A percentile compares a stretch with the other conserved stretches of the same genome.
phyloP scores from a whole-genome alignment of 805 yeast genomes.

The Metschnikowia koreensis region DNA sequence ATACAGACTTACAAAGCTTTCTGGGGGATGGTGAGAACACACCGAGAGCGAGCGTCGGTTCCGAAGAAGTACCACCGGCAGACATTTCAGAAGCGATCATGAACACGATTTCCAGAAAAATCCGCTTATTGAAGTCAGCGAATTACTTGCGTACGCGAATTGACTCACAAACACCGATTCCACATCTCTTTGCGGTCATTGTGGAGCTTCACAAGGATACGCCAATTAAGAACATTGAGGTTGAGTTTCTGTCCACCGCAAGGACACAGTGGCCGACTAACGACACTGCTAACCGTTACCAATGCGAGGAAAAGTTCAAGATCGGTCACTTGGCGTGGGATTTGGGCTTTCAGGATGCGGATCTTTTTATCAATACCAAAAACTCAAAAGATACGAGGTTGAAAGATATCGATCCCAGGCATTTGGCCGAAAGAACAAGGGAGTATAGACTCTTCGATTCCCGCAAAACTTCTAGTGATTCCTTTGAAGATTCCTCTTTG shows the following conservation, averaged over 20 bases:
- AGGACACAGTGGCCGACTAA: conserved; percentile 54
- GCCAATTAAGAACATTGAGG: conserved; percentile 33
- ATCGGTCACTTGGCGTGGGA: conserved; percentile 50
- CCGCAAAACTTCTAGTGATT: conserved; percentile 8
- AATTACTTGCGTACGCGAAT: conserved; percentile 36
- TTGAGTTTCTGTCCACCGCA: conserved; percentile 44
- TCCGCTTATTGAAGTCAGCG: conserved; percentile 30
- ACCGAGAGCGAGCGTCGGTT: conserved; percentile 2
- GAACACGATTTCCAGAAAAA: conserved; percentile 14
- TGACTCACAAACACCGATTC: conserved; percentile 42
- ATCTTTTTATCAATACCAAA: conserved; percentile 39
- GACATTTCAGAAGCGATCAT: conserved; percentile 1
- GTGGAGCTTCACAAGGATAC: conserved; percentile 44
- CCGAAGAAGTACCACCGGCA: not conserved
- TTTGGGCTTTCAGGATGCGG: conserved; percentile 38
- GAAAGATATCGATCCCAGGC: conserved; percentile 42
- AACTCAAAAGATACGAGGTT: conserved; percentile 45
- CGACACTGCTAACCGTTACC: conserved; percentile 46
- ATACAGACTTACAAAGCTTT: not conserved
- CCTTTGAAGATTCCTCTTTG: not conserved
- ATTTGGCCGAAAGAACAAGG: conserved; percentile 40
- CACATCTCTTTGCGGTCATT: conserved; percentile 54
- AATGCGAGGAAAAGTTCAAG: conserved; percentile 46
- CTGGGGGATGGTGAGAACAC: not conserved
- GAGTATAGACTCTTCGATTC: conserved; percentile 22